Evolutionary conservation across 2,329 filamentous ascomycete species (phyloP), one percentile per base, ranked within the genome.

Genomic region (Aspergillus luchuensis): DNA sequence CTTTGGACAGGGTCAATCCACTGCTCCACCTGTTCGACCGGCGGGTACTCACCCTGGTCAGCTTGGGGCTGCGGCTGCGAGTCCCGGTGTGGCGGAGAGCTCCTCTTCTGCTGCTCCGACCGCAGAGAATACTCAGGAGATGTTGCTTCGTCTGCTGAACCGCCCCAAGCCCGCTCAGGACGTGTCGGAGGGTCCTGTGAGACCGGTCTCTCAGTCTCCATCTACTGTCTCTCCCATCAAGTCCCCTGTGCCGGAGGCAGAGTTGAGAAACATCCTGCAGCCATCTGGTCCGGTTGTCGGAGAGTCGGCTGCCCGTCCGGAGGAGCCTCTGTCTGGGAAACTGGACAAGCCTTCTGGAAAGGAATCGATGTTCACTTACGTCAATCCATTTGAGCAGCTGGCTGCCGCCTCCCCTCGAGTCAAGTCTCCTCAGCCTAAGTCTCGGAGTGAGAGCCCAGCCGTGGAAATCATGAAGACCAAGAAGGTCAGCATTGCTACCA

Each of bases 101-200:
- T 52, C 67, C 4, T 30, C 41, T 8, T 60, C 69, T 19, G 60
- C 69, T 48, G 60, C 70, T 36, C 69, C 72, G 50, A 41, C 85
- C 83, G 77, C 80, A 76, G 83, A 87, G 50, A 89, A 92, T 74
- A 91, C 92, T 4, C 91, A 96, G 76, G 89, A 94, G 65, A 91
- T 95, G 72, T 82, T 99, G 51, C 86, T 98, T 63, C 90, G 91
- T 69, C 82, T 98, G 60, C 84, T 99, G 65, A 95, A 92, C 71
- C 88, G 90, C 52, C 88, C 90, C 56, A 92, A 74, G 49, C 65
- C 71, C 30, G 66, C 62, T 11, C 63, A 68, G 28, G 57, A 75
- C 69, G 69, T 67, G 30, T 56, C 65, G 1, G 62, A 76, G 13
- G 64, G 63, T 17, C 50, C 64, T 10, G 58, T 63, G 30, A 67